Evolutionary conservation across 495 filamentous ascomycete genomes (phyloP).

Genomic region (Penicillium samsonianum): DNA sequence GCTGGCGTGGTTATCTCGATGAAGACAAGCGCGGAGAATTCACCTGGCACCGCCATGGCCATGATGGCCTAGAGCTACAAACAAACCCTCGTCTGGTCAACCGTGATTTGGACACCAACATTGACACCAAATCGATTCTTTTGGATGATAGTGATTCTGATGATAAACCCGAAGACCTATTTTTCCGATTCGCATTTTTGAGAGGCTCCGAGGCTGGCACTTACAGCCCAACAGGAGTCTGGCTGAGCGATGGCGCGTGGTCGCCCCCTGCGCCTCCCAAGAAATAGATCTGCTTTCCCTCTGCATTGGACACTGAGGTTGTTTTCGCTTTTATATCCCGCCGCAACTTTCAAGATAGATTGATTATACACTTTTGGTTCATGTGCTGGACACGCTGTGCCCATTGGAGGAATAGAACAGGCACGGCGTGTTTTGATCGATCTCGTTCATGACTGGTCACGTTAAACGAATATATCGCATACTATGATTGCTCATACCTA

Average conservation of each 20-base stretch:
- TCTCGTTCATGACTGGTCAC: conserved; percentile 16
- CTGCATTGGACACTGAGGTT: background rate
- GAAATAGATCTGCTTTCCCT: conserved; percentile 20
- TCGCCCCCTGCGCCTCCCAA: conserved; percentile 41
- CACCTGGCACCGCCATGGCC: conserved; percentile 50
- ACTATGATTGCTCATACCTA: background rate
- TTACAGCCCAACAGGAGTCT: conserved; percentile 81
- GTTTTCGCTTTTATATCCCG: background rate
- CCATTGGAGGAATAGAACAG: conserved; percentile 9
- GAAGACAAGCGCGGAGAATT: conserved; percentile 47
- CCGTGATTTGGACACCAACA: conserved; percentile 17
- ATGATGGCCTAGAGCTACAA: conserved; percentile 42
- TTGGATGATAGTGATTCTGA: conserved; percentile 41
- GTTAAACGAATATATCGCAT: conserved; percentile 19
- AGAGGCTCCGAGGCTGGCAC: conserved; percentile 65
- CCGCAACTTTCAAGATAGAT: conserved; percentile 16
- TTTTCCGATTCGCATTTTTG: conserved; percentile 85
- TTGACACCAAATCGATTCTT: conserved; percentile 25
- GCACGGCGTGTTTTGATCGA: conserved; percentile 3
- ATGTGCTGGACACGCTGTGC: conserved; percentile 25
- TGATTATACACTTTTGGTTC: conserved; percentile 15
- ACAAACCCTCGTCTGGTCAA: conserved; percentile 23
- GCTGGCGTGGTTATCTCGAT: conserved; percentile 64
- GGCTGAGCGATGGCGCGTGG: conserved; percentile 73
- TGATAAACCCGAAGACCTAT: conserved; percentile 57